Conservation (phyloP, 2,329 filamentous ascomycete genomes). For the Diaporthe eres region DNA sequence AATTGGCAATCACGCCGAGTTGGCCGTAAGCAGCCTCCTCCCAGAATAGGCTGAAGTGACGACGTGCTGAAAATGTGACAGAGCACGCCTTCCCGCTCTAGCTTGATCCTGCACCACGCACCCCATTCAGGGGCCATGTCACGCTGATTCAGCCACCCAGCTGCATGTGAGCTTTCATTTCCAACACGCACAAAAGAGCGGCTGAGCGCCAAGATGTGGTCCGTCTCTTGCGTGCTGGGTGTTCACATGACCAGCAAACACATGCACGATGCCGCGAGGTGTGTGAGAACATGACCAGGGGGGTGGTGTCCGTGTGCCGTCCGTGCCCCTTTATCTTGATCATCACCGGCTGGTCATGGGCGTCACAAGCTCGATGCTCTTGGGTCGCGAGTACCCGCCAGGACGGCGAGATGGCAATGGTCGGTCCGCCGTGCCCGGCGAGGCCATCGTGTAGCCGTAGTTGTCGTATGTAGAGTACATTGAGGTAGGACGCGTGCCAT, state of each 20-base stretch:
- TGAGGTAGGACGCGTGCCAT: conserved; percentile 57
- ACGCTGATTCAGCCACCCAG: conserved; percentile 34
- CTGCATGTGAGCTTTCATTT: conserved; percentile 12
- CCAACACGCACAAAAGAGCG: conserved; percentile 7
- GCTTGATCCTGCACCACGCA: conserved; percentile 22
- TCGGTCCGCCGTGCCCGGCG: conserved; percentile 60
- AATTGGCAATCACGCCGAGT: conserved; percentile 1
- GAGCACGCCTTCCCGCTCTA: conserved; percentile 2
- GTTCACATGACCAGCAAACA: conserved; percentile 37
- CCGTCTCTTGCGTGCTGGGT: conserved; percentile 1
- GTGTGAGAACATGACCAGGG: conserved; percentile 14
- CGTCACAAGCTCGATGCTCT: conserved; percentile 75
- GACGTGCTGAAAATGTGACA: conserved; percentile 32
- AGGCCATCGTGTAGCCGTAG: conserved; percentile 58
- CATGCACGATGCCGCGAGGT: conserved; percentile 33
- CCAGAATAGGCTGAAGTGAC: conserved; percentile 20
- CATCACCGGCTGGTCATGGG: conserved; percentile 64
- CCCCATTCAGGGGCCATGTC: conserved; percentile 14
- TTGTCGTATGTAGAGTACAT: conserved; percentile 68
- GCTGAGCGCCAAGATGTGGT: neutral
- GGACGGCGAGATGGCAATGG: conserved; percentile 71
- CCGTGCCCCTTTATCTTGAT: conserved; percentile 1
- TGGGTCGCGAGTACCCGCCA: conserved; percentile 68
- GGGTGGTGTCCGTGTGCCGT: conserved; percentile 19
- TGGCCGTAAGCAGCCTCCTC: conserved; percentile 18